phyloP scores from a whole-genome alignment of 1,139 yeast species.

The Keqinozyma sinolaborantium region DNA sequence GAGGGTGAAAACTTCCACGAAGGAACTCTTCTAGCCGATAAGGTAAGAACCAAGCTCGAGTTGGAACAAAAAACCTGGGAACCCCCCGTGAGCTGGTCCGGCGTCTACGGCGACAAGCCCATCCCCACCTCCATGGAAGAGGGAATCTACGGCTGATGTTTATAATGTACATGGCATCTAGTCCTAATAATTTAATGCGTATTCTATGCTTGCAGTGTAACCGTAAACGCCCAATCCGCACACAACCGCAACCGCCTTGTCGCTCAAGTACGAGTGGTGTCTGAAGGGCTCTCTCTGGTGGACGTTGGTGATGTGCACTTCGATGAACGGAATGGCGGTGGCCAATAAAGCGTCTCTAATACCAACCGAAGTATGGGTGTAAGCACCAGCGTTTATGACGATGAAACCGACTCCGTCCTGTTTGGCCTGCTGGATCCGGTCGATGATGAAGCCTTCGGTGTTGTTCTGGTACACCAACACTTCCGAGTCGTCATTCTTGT shows the following conservation, averaged over 20 bases:
- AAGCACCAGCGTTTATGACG: constrained; percentile 50
- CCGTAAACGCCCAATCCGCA: constrained; percentile 49
- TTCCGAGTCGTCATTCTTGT: constrained; percentile 26
- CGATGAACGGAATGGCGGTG: constrained; percentile 46
- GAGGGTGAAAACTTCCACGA: constrained; percentile 88
- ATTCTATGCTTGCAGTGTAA: constrained; percentile 46
- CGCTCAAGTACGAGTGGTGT: constrained; percentile 46
- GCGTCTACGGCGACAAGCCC: constrained; percentile 74
- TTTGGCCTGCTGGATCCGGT: constrained; percentile 44
- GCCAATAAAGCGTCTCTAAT: constrained; percentile 47
- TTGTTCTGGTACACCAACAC: constrained; percentile 36
- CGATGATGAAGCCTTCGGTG: constrained; percentile 46
- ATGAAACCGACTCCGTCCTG: constrained; percentile 36
- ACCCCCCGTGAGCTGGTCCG: constrained; percentile 77
- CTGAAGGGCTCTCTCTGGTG: constrained; percentile 50
- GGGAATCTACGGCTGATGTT: constrained; percentile 62
- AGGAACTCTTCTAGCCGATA: constrained; percentile 54
- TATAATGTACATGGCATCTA: background rate
- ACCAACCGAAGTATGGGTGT: constrained; percentile 49
- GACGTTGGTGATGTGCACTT: constrained; percentile 47
- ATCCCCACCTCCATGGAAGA: constrained; percentile 70
- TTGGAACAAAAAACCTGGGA: constrained; percentile 27
- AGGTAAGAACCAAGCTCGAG: constrained; percentile 26
- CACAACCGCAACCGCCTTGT: constrained; percentile 46
- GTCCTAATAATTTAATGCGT: constrained; percentile 35